Percentiles rank a stretch among this genome's conserved stretches.
phyloP scores from a whole-genome alignment of 306 rosid genomes.

The Rubus idaeus region DNA sequence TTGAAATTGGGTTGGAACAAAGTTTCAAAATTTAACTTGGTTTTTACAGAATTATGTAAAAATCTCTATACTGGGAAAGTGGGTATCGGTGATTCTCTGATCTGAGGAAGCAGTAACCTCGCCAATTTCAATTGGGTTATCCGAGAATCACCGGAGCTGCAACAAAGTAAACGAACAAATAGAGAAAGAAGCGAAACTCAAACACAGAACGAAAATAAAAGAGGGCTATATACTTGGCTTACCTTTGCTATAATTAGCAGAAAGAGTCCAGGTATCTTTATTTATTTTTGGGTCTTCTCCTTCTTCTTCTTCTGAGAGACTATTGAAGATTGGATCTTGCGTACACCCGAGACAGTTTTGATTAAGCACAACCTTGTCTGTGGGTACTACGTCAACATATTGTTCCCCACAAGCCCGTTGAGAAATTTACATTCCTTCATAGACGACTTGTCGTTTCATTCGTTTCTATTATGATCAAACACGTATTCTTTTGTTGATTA shows the following conservation, averaged over 20 bases:
- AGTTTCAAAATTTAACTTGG: neutral
- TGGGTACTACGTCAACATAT: neutral
- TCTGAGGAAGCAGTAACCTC: neutral
- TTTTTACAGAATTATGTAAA: neutral
- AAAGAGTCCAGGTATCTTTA: neutral
- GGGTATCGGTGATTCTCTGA: neutral
- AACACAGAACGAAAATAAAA: neutral
- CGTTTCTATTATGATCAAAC: neutral
- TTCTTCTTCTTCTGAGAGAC: neutral
- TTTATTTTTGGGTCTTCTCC: neutral
- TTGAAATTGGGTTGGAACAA: neutral
- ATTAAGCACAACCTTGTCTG: neutral
- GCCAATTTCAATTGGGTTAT: constrained; percentile 9
- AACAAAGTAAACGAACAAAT: neutral
- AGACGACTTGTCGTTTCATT: constrained; percentile 12
- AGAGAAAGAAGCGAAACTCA: neutral
- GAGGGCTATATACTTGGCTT: neutral
- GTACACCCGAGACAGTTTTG: neutral
- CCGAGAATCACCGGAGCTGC: neutral
- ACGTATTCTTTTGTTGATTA: neutral
- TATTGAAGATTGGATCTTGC: constrained; percentile 19
- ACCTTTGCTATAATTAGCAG: neutral
- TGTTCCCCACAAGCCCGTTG: neutral
- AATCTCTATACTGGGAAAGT: neutral
- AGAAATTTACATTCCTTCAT: neutral